A percentile compares a stretch with the other conserved stretches of the same genome.
These are phyloP conservation scores for Dryas drummondii DNA, from an alignment of 306 rosid species.

Conservation along the genomic window DNA sequence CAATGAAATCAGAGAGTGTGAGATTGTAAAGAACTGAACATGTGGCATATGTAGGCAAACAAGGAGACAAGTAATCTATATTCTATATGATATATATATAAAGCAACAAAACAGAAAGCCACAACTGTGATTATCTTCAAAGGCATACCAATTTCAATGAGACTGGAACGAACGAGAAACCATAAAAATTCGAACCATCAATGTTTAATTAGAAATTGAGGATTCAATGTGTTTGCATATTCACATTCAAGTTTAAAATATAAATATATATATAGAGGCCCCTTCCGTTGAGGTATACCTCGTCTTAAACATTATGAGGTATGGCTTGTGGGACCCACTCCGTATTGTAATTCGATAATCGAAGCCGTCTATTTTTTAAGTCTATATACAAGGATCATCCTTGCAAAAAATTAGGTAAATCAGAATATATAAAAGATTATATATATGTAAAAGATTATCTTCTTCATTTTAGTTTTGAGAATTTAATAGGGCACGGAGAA, in stretches of 20 bases:
- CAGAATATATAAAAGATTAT: too few relatives aligned
- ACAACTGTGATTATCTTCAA: neutral
- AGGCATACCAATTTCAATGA: neutral
- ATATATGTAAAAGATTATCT: too few relatives aligned
- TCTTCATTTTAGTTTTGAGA: neutral
- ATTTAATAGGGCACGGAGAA: too few relatives aligned
- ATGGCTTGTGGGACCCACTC: too few relatives aligned
- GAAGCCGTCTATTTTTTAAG: too few relatives aligned
- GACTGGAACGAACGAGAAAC: neutral
- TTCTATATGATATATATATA: neutral
- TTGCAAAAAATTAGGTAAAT: too few relatives aligned
- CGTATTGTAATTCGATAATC: too few relatives aligned
- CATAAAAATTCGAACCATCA: neutral
- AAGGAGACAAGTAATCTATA: neutral
- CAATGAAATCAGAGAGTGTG: constrained; percentile 22
- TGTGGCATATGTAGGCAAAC: neutral
- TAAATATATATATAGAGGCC: too few relatives aligned
- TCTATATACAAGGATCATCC: too few relatives aligned
- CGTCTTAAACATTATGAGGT: too few relatives aligned
- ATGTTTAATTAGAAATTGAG: neutral
- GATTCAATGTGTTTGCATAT: neutral
- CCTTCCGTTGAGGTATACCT: too few relatives aligned
- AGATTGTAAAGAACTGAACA: constrained; percentile 12
- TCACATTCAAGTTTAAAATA: neutral
- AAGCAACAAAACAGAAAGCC: constrained; percentile 9